A percentile compares a stretch with the other conserved stretches of the same genome.
Evolutionary conservation across 2,329 filamentous ascomycete species (phyloP).

Genomic region (Epichloe elymi): DNA sequence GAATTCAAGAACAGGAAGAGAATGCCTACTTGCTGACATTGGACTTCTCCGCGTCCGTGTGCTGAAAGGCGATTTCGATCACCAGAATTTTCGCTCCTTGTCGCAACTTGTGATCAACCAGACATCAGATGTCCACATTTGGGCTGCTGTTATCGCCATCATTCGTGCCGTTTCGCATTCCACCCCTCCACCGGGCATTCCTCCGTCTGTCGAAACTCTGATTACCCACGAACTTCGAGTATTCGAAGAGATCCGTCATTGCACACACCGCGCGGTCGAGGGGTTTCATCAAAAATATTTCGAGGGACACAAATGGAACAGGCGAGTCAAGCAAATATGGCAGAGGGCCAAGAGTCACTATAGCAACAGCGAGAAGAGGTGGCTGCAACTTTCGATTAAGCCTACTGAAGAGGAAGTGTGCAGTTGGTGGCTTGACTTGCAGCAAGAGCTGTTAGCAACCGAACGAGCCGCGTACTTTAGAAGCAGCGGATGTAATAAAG

Average conservation of each 20-base stretch:
- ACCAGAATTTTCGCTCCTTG: neutral
- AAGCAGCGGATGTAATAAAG: slow-evolving; percentile 1
- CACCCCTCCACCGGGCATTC: neutral
- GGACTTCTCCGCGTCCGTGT: neutral
- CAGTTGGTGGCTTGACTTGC: neutral
- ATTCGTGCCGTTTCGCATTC: neutral
- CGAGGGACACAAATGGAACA: slow-evolving; percentile 1
- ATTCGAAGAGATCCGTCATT: slow-evolving; percentile 5
- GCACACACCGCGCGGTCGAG: neutral
- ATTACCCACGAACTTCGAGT: slow-evolving; percentile 2
- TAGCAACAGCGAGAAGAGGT: neutral
- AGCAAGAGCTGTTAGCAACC: neutral
- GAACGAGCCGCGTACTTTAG: slow-evolving; percentile 3
- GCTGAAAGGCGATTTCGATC: neutral
- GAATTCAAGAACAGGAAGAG: neutral
- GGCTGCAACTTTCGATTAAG: neutral
- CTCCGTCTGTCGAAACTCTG: neutral
- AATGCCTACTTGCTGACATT: neutral
- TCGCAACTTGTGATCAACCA: neutral
- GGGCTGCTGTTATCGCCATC: neutral
- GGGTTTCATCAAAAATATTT: neutral
- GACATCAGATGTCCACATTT: neutral
- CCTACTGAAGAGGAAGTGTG: slow-evolving; percentile 1
- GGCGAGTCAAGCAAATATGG: slow-evolving; percentile 2
- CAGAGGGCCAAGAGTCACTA: neutral